These are phyloP conservation scores for Oropetium thomaeum DNA, from an alignment of 176 grass and related monocot genomes.

Conservation along the genomic window DNA sequence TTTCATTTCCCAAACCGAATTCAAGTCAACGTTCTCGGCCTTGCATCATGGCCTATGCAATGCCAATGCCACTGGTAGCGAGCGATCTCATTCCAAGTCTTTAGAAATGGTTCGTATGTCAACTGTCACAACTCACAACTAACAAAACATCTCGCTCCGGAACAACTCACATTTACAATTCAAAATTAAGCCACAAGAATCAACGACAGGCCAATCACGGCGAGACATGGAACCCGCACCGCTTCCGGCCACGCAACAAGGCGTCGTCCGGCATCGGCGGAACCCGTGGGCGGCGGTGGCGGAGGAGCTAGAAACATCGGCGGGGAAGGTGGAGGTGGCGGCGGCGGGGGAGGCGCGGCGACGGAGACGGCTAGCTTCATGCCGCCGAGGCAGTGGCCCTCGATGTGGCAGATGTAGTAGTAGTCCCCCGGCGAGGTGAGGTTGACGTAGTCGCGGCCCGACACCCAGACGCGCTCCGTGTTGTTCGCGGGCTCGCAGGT, in stretches of 20 bases:
- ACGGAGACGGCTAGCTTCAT: conserved; percentile 68
- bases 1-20: neutral
- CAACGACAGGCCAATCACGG: neutral
- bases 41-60: neutral
- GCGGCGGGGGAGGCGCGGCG: neutral
- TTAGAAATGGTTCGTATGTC: conserved; percentile 10
- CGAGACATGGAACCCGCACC: neutral
- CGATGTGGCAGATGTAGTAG: conserved; percentile 71
- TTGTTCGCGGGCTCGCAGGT: conserved; percentile 42
- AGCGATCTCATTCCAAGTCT: neutral
- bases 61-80: neutral
- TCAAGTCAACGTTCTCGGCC: neutral
- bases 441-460: conserved; percentile 48
- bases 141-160: no score
- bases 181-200: no score
- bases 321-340: conserved; percentile 1
- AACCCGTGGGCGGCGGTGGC: conserved; percentile 21
- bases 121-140: conserved; percentile 7
- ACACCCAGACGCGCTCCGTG: conserved; percentile 35
- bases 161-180: no score
- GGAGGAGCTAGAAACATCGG: neutral
- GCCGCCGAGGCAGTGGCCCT: conserved; percentile 71
- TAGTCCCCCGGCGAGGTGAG: conserved; percentile 48
- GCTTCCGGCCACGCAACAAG: neutral
- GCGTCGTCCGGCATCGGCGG: no score